Conservation (phyloP, 1,139 yeast genomes). For the Yamadazyma spencermartinsiae region DNA sequence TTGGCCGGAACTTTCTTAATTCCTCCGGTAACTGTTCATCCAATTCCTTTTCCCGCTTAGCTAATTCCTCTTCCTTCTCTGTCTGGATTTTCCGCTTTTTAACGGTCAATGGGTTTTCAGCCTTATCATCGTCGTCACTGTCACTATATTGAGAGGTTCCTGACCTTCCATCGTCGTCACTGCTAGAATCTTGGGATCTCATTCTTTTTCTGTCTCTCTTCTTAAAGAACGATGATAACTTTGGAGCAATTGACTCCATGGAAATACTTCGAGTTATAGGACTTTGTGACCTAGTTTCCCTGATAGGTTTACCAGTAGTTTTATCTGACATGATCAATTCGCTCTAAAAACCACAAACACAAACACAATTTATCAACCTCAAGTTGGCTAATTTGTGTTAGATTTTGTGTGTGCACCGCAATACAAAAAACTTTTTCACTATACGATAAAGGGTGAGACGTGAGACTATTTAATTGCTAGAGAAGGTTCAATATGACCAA, state of each 20-base stretch:
- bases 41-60: conserved; percentile 51
- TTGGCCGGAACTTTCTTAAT: conserved; percentile 67
- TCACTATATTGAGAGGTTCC: conserved; percentile 15
- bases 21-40: conserved; percentile 65
- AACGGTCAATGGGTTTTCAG: conserved; percentile 13
- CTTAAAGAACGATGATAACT: conserved; percentile 39
- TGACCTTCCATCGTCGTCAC: conserved; percentile 1
- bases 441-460: too few relatives aligned
- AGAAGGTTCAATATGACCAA: neutral
- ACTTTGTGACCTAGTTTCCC: conserved; percentile 12
- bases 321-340: neutral
- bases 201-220: conserved; percentile 24
- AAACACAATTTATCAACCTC: too few relatives aligned
- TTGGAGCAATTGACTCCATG: conserved; percentile 44
- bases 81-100: conserved; percentile 28
- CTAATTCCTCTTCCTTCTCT: conserved; percentile 38
- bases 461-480: too few relatives aligned
- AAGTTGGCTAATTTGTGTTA: too few relatives aligned
- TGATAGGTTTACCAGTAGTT: neutral
- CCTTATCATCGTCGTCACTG: conserved; percentile 19
- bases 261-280: conserved; percentile 36
- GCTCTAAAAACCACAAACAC: neutral
- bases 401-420: too few relatives aligned
- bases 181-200: conserved; percentile 13
- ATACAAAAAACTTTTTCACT: too few relatives aligned